Evolutionary conservation across 768 basidiomycete genomes (phyloP).

Genomic region (Agrocybe pediades): DNA sequence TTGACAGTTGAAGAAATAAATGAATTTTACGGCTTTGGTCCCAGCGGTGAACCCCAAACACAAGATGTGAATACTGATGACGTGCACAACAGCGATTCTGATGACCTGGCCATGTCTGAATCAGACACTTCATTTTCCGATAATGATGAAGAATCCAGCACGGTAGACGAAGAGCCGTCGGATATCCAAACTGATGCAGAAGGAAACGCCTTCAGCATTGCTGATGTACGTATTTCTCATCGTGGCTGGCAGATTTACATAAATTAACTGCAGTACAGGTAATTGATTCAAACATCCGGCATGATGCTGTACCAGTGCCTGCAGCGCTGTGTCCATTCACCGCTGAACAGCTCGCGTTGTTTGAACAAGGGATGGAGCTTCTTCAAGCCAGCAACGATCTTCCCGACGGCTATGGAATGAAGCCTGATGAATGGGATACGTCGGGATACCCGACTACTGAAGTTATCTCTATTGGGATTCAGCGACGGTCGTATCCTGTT

Average conservation of each 20-base stretch:
- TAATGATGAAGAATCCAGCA: neutral
- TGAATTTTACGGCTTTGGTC: slow-evolving; percentile 7
- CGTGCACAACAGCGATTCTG: neutral
- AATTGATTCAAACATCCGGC: slow-evolving; percentile 18
- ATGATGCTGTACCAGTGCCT: slow-evolving; percentile 14
- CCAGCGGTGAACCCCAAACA: neutral
- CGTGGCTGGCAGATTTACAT: neutral
- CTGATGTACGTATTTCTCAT: neutral
- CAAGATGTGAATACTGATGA: neutral
- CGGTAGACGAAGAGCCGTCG: too few species aligned
- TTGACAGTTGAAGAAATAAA: slow-evolving; percentile 12
- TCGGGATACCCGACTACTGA: slow-evolving; percentile 9
- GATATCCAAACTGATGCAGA: too few species aligned
- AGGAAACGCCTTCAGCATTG: too few species aligned
- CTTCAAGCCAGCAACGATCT: neutral
- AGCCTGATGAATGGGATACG: neutral
- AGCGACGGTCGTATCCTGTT: slow-evolving; percentile 3
- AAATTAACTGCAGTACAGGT: neutral
- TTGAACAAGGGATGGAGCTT: neutral
- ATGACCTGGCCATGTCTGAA: neutral
- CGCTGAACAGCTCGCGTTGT: neutral
- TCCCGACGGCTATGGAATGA: slow-evolving; percentile 10
- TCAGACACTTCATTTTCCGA: neutral
- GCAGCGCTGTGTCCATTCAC: slow-evolving; percentile 9
- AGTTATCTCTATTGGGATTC: slow-evolving; percentile 10